A percentile compares a stretch with the other conserved stretches of the same genome.
Evolutionary conservation across 192 early-diverging fungal genomes (phyloP).

Genomic region (Diversispora epigaea): DNA sequence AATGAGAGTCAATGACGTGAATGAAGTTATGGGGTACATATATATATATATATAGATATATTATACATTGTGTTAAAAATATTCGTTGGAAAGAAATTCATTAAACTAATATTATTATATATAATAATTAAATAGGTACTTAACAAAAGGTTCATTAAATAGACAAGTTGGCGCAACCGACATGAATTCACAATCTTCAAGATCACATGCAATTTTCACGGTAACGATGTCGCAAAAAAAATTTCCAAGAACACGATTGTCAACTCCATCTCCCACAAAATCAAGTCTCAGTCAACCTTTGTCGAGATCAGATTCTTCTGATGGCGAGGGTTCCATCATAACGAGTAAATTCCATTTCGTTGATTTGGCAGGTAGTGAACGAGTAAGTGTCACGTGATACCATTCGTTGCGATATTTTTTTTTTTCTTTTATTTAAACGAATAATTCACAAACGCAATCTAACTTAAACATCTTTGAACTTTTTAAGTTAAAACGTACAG

Average conservation of each 20-base stretch:
- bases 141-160: constrained; percentile 70
- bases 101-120: neutral
- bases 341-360: constrained; percentile 98
- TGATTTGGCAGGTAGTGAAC: constrained; percentile 96
- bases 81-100: neutral
- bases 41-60: neutral
- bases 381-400: constrained; percentile 40
- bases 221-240: constrained; percentile 82
- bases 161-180: constrained; percentile 93
- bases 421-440: too few species aligned
- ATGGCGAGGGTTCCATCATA: constrained; percentile 52
- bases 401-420: too few species aligned
- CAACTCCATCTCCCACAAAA: constrained; percentile 19
- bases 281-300: constrained; percentile 1
- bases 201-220: constrained; percentile 97
- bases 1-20: constrained; percentile 64
- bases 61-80: constrained; percentile 20
- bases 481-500: too few species aligned
- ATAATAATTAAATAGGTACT: constrained; percentile 37
- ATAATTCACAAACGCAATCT: too few species aligned
- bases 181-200: constrained; percentile 93
- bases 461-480: too few species aligned
- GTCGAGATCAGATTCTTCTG: constrained; percentile 42
- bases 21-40: constrained; percentile 68
- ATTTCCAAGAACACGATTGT: constrained; percentile 42